Percentiles rank a stretch among this genome's conserved stretches.
Conservation (phyloP, 2,329 filamentous ascomycete species). For the Cercospora canescens region DNA sequence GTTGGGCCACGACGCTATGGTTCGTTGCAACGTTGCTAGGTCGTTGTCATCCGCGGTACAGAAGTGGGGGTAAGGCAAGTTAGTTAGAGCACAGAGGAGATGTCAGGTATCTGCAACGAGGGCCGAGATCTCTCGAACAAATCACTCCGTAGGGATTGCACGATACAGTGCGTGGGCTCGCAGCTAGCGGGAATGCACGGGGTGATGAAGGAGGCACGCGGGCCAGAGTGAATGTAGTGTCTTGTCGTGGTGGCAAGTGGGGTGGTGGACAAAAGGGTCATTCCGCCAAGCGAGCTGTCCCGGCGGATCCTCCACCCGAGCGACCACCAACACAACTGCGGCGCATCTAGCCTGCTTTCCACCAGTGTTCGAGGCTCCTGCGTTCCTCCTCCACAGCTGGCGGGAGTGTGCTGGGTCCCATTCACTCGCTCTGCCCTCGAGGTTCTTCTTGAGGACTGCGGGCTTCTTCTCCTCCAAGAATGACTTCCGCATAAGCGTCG, state of each 20-base stretch:
- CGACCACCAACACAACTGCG: background rate
- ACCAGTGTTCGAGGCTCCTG: background rate
- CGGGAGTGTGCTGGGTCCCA: background rate
- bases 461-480: background rate
- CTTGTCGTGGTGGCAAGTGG: background rate
- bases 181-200: background rate
- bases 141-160: background rate
- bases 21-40: background rate
- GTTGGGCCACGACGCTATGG: background rate
- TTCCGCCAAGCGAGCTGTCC: background rate
- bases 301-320: background rate
- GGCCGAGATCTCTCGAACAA: background rate
- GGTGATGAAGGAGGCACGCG: background rate
- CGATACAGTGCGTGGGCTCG: background rate
- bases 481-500: conserved; percentile 7
- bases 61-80: background rate
- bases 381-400: background rate
- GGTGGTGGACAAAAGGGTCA: background rate
- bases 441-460: background rate
- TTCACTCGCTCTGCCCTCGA: background rate
- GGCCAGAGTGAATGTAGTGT: background rate
- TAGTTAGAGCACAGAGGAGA: background rate
- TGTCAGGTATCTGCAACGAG: background rate
- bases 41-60: background rate
- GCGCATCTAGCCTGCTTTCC: background rate